Conservation (phyloP, 2,329 filamentous ascomycete species). For the Fusarium scirpi region DNA sequence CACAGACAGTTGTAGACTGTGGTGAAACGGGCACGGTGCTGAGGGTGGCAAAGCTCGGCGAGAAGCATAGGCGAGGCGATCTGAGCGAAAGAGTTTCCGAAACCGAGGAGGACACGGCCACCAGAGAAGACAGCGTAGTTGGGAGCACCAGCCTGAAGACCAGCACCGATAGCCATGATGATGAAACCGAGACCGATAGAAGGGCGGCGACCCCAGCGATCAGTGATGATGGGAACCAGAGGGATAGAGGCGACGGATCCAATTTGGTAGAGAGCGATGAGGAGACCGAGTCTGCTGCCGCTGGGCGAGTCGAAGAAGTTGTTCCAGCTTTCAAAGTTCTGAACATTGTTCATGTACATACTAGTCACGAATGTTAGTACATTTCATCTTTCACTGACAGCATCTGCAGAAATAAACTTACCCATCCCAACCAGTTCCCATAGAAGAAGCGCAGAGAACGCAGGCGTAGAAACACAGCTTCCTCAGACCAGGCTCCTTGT, state of each 20-base stretch:
- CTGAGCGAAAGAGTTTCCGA: slow-evolving; percentile 74
- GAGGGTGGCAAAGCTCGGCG: slow-evolving; percentile 75
- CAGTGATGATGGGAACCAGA: slow-evolving; percentile 60
- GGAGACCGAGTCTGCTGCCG: slow-evolving; percentile 59
- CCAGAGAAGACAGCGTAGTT: slow-evolving; percentile 57
- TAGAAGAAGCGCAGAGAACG: slow-evolving; percentile 24
- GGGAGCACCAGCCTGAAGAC: slow-evolving; percentile 51
- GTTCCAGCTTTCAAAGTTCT: slow-evolving; percentile 67
- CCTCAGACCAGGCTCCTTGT: slow-evolving; percentile 65
- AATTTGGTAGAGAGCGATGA: slow-evolving; percentile 65
- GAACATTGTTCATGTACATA: slow-evolving; percentile 57
- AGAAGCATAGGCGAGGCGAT: slow-evolving; percentile 73
- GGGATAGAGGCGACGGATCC: slow-evolving; percentile 62
- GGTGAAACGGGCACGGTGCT: slow-evolving; percentile 75
- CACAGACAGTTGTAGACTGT: slow-evolving; percentile 76
- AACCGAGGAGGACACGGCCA: slow-evolving; percentile 63
- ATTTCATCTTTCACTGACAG: slow-evolving; percentile 60
- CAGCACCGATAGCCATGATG: slow-evolving; percentile 55
- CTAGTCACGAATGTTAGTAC: slow-evolving; percentile 68
- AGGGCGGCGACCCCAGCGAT: slow-evolving; percentile 57
- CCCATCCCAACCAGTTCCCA: slow-evolving; percentile 35
- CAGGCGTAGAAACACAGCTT: slow-evolving; percentile 60
- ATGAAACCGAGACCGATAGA: slow-evolving; percentile 58
- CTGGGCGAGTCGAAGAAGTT: slow-evolving; percentile 57
- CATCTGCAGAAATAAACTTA: slow-evolving; percentile 58